A percentile compares a stretch with the other conserved stretches of the same genome.
Conservation (phyloP, 1,284 basidiomycete species). For the Mycosarcoma mackinlayi region DNA sequence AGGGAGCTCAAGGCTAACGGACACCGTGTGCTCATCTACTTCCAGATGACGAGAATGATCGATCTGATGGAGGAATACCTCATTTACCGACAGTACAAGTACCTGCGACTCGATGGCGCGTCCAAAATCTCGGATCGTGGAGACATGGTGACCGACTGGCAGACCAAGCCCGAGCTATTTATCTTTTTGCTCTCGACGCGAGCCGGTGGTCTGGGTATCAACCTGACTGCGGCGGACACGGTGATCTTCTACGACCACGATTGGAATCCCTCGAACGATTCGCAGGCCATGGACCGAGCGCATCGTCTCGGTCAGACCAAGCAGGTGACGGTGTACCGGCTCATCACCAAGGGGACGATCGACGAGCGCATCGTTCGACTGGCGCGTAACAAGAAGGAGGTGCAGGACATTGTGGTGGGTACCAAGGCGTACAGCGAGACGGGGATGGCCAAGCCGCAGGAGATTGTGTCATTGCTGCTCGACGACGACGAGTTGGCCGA, state of each 20-base stretch:
- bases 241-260: constrained; percentile 99
- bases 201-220: constrained; percentile 97
- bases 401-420: constrained; percentile 97
- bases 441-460: constrained; percentile 87
- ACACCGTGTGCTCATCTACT: constrained; percentile 95
- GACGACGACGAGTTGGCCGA: constrained; percentile 81
- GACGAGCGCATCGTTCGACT: constrained; percentile 93
- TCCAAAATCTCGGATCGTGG: constrained; percentile 95
- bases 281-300: constrained; percentile 99
- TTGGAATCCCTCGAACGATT: constrained; percentile 95
- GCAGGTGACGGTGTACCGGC: constrained; percentile 97
- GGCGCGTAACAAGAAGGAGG: constrained; percentile 65
- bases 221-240: constrained; percentile 90
- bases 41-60: constrained; percentile 99
- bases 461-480: constrained; percentile 93
- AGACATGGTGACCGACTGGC: constrained; percentile 99
- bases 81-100: constrained; percentile 97
- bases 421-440: constrained; percentile 79
- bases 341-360: constrained; percentile 96
- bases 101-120: constrained; percentile 91
- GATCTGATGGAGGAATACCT: constrained; percentile 99
- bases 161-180: constrained; percentile 79
- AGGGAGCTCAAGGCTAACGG: constrained; percentile 92
- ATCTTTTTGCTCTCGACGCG: constrained; percentile 83
- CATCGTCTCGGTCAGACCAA: constrained; percentile 98